Percentiles rank a stretch among this genome's conserved stretches.
Conservation (phyloP, 805 yeast genomes). For the Zygosaccharomyces kombuchaensis region DNA sequence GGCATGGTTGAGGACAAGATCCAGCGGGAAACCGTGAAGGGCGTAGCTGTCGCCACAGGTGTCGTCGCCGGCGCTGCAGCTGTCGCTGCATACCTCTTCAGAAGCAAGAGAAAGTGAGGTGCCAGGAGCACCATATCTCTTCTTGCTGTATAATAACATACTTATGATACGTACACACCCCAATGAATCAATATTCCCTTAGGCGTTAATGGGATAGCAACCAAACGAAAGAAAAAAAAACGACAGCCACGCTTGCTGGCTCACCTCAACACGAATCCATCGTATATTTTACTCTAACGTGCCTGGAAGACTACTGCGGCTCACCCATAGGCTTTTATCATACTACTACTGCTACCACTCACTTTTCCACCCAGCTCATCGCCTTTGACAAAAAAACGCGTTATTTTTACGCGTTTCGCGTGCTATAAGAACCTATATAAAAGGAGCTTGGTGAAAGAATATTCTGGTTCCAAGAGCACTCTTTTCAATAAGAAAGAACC, state of each 20-base stretch:
- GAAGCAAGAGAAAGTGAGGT: slow-evolving; percentile 19
- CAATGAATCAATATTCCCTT: neutral
- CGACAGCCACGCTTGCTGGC: neutral
- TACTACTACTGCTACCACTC: neutral
- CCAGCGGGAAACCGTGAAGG: slow-evolving; percentile 82
- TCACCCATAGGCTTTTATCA: neutral
- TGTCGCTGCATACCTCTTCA: slow-evolving; percentile 25
- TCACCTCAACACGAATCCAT: neutral
- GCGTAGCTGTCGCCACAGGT: slow-evolving; percentile 84
- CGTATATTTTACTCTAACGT: neutral
- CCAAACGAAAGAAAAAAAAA: neutral
- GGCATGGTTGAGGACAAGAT: slow-evolving; percentile 78
- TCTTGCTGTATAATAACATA: neutral
- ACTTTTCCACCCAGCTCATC: slow-evolving; percentile 1
- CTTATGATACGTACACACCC: neutral
- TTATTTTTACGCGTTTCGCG: slow-evolving; percentile 18
- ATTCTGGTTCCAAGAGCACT: neutral
- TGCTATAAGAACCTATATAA: slow-evolving; percentile 4
- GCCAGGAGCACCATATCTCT: neutral
- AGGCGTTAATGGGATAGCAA: neutral
- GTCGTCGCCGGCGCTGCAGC: slow-evolving; percentile 82
- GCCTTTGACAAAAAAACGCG: slow-evolving; percentile 5
- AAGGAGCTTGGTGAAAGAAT: slow-evolving; percentile 5
- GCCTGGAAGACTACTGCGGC: neutral
- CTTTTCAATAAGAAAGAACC: neutral